Base-by-base conservation (phyloP, 2,329 filamentous ascomycete species). In the Colletotrichum noveboracense region DNA sequence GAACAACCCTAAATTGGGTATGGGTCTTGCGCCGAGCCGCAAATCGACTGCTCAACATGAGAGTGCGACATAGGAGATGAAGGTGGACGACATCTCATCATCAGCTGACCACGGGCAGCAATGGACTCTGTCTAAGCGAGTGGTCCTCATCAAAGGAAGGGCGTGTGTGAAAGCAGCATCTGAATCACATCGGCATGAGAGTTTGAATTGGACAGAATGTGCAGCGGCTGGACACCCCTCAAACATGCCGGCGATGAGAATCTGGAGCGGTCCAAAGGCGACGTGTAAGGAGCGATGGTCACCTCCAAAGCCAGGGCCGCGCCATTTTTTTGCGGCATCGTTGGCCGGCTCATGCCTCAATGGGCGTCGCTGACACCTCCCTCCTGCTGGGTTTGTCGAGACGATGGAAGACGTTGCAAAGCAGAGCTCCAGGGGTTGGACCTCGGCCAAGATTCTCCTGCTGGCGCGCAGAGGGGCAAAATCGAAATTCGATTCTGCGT, bases 11-110 rank as follows among this genome's bases (percentile, higher is more conserved):
- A 30, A 30, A 30, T 60, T 34, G 58, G 9, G n/a, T 18, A 14
- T 60, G 69, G 61, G 34, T 24, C 62, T 38, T 55, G 62, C 73
- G 69, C 69, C 56, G 72, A 75, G 69, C 69, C 55, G 38, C 72
- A 56, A 28, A 56, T 48, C 14, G 38, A 56, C 48, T 58, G 26
- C 48, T 74, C 60, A 60, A 36, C 55, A 58, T 66, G 48, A 21
- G 55, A 34, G 32, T 71, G 61, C 32, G 21, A 62, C 62, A 61
- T 48, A 66, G 21, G 62, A 75, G 55, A 75, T 72, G 73, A 67
- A 58, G 69, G 66, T 66, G 61, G 24, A 28, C 55, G 62, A 36
- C 28, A 61, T 34, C 58, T 61, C 58, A n/a, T 43, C 38, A 43
- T 43, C 38, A 43, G 38, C 38, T 43, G 38, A 43, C 38, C 18